Conservation (phyloP, 345 rosid genomes). For the Triadica sebifera region DNA sequence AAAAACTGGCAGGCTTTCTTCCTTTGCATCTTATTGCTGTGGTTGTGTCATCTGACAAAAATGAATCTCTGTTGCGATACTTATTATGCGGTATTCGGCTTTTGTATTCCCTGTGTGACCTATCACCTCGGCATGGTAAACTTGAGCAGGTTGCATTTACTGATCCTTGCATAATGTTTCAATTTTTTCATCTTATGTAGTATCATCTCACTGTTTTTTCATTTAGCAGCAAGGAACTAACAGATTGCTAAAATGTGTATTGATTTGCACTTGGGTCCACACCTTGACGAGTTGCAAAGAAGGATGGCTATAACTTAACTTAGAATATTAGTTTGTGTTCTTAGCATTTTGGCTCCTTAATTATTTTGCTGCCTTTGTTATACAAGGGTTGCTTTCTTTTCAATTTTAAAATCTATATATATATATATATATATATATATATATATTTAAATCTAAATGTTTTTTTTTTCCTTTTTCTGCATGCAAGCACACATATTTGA, state of each 20-base stretch:
- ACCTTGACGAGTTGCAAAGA: background rate
- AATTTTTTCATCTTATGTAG: background rate
- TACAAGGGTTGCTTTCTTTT: background rate
- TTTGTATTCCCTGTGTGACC: constrained; percentile 74
- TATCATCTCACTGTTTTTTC: background rate
- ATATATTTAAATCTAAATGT: no score
- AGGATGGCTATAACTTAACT: background rate
- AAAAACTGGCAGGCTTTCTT: constrained; percentile 65
- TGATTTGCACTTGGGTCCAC: background rate
- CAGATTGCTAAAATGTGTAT: background rate
- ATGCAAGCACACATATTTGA: background rate
- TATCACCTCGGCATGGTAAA: constrained; percentile 60
- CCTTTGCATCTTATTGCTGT: constrained; percentile 81
- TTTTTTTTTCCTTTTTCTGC: background rate
- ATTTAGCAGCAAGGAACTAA: background rate
- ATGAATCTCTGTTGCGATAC: constrained; percentile 49
- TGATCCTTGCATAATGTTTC: constrained; percentile 8
- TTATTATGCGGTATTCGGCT: constrained; percentile 62
- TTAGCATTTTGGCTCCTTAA: background rate
- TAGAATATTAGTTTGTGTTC: background rate
- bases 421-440: no score
- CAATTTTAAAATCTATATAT: background rate
- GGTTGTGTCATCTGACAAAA: constrained; percentile 51
- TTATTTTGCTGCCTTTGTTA: background rate
- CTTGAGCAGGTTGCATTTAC: constrained; percentile 73